phyloP scores from a whole-genome alignment of 116 monocot genomes.

The Zostera marina region DNA sequence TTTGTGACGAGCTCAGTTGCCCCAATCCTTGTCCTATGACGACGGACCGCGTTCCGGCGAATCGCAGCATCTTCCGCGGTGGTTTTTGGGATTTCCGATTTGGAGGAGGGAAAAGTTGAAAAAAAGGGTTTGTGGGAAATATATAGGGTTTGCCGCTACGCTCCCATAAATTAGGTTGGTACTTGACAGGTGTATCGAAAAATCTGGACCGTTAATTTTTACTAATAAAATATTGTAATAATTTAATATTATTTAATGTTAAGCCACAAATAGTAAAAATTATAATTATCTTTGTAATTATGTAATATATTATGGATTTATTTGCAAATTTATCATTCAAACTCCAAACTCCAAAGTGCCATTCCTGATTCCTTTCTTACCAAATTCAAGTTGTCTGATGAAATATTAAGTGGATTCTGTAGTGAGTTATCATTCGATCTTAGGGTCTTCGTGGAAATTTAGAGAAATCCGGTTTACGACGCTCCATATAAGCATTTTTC shows the following conservation, averaged over 20 bases:
- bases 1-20: background rate
- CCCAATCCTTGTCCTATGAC: background rate
- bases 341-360: no score
- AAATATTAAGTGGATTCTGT: no score
- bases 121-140: background rate
- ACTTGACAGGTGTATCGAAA: background rate
- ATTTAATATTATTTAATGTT: no score
- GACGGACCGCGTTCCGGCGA: conserved; percentile 1
- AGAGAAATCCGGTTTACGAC: conserved; percentile 56
- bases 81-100: background rate
- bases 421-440: background rate
- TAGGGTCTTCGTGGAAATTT: conserved; percentile 66
- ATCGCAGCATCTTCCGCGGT: background rate
- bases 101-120: background rate
- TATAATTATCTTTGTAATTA: no score
- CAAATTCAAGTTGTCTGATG: no score
- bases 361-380: no score
- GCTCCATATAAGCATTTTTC: conserved; percentile 55
- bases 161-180: background rate
- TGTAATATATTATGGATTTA: no score
- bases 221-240: no score
- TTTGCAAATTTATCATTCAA: no score
- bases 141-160: background rate
- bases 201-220: conserved; percentile 3
- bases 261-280: no score